These are phyloP conservation scores for Volvox carteri DNA, from an alignment of 163 green algal genomes.

Conservation along the genomic window DNA sequence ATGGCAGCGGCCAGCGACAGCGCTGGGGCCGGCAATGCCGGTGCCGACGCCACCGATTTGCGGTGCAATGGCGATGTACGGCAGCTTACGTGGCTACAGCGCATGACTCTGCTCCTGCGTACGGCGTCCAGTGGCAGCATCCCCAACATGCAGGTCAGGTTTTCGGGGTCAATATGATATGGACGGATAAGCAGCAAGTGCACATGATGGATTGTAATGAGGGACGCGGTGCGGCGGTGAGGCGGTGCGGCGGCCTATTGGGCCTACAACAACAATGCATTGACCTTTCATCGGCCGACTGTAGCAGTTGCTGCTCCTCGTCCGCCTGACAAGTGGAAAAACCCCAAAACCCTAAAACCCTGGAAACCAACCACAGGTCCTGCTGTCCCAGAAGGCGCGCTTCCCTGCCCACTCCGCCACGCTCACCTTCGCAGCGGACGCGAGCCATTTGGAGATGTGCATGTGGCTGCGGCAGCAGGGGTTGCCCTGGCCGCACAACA, in stretches of 20 bases:
- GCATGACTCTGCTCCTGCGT: not conserved
- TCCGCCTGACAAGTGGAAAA: no score
- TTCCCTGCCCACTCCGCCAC: not conserved
- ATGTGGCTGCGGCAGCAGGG: not conserved
- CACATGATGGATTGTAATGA: no score
- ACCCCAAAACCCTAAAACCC: no score
- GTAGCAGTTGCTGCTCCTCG: no score
- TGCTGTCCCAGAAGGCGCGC: not conserved
- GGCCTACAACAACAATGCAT: no score
- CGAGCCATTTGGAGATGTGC: not conserved
- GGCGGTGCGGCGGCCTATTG: no score
- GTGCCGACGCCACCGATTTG: not conserved
- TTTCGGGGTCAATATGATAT: no score
- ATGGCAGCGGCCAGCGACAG: not conserved
- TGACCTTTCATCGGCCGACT: no score
- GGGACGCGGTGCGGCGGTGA: no score
- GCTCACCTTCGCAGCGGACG: not conserved
- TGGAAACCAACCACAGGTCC: no score
- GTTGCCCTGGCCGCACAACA: not conserved
- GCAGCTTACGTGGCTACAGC: not conserved
- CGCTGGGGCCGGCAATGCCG: not conserved
- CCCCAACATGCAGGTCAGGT: not conserved
- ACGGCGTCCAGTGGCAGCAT: slow-evolving; percentile 28
- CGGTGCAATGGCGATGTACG: not conserved
- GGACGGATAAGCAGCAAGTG: no score